Evolutionary conservation across 169 alveolate genomes (phyloP).

Genomic region (Cystoisospora suis): DNA sequence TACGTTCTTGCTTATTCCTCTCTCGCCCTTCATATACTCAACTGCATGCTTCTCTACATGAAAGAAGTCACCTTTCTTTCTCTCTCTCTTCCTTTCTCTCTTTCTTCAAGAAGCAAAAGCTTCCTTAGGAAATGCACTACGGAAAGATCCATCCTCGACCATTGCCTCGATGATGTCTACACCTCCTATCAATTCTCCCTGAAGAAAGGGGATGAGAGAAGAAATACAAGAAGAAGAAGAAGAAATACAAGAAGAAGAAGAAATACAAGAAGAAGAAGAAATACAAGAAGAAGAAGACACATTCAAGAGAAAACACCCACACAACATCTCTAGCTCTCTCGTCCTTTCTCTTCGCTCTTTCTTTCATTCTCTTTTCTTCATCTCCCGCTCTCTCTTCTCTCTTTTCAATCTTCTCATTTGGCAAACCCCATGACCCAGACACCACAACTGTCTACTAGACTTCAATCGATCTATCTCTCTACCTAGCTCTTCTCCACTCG

Average conservation of each 20-base stretch:
- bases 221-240: background rate
- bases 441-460: too few species aligned
- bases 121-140: background rate
- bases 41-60: background rate
- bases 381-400: too few species aligned
- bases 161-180: slow-evolving; percentile 45
- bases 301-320: too few species aligned
- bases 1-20: too few species aligned
- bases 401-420: too few species aligned
- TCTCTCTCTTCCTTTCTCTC: background rate
- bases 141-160: slow-evolving; percentile 59
- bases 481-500: too few species aligned
- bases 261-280: background rate
- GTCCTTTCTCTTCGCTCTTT: too few species aligned
- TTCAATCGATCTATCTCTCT: too few species aligned
- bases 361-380: too few species aligned
- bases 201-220: background rate
- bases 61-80: too few species aligned
- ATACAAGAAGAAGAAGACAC: background rate
- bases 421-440: too few species aligned
- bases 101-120: background rate
- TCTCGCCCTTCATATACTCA: background rate
- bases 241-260: background rate
- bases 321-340: too few species aligned
- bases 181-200: slow-evolving; percentile 65